Evolutionary conservation across 2,329 filamentous ascomycete species (phyloP).

Genomic region (Zymoseptoria passerinii): DNA sequence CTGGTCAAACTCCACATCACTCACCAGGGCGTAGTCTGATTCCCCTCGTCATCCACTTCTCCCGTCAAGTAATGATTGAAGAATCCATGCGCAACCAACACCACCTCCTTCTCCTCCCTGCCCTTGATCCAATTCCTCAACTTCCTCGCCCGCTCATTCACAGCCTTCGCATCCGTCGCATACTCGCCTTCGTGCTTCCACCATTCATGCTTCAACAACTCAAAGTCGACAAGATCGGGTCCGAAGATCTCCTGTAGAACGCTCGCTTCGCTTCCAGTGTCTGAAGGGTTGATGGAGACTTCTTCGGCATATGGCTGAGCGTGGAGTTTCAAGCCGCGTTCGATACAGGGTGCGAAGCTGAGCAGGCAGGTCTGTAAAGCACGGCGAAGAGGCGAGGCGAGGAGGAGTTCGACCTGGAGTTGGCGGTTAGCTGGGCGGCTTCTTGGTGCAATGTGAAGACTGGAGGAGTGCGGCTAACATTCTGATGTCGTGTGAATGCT

Average conservation of each 20-base stretch:
- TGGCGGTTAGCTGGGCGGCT: background rate
- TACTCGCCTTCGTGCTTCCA: constrained; percentile 23
- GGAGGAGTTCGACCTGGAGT: constrained; percentile 22
- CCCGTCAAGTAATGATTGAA: constrained; percentile 26
- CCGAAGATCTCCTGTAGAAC: constrained; percentile 17
- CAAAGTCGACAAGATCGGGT: constrained; percentile 18
- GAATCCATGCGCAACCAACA: constrained; percentile 25
- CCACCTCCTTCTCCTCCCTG: constrained; percentile 23
- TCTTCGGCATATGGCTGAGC: constrained; percentile 25
- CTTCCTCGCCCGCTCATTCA: constrained; percentile 20
- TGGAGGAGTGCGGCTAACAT: constrained; percentile 9
- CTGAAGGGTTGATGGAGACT: constrained; percentile 19
- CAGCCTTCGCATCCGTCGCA: constrained; percentile 16
- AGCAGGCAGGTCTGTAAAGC: constrained; percentile 18
- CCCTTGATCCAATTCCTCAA: constrained; percentile 21
- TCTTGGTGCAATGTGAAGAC: background rate
- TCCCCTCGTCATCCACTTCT: constrained; percentile 23
- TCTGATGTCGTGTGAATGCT: constrained; percentile 20
- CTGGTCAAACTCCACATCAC: background rate
- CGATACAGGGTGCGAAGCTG: constrained; percentile 19
- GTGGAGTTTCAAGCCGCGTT: constrained; percentile 20
- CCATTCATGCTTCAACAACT: constrained; percentile 22
- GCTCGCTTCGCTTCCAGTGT: constrained; percentile 19
- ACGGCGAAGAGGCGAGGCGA: constrained; percentile 24
- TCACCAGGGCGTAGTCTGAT: constrained; percentile 26